Evolutionary conservation across 805 yeast species (phyloP), one percentile per base, ranked within the genome.

Genomic region (Cyberlindnera euphorbiiphila): DNA sequence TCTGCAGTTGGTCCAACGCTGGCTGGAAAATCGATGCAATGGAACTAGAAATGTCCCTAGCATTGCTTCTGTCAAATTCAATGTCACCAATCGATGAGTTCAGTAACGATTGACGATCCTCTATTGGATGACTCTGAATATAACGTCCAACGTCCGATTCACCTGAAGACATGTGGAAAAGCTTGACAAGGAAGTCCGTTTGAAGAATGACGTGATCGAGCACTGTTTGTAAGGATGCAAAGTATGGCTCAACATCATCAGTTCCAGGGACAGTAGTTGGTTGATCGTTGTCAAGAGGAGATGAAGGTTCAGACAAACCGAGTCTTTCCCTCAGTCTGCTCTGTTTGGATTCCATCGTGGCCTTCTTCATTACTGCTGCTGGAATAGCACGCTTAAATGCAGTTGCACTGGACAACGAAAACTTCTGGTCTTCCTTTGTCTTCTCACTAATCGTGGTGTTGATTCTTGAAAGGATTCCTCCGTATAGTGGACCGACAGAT

Each of bases 11-110:
- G 15, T 61, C 60, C 22, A 59, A 50, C 10, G 59, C 45, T 5
- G 62, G 56, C 26, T 61, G 64, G 50, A 80, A 78, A 1, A 78
- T 60, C 7, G 59, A 54, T 10, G 66, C 65, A 57, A 81, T 66
- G 22, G 68, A 60, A 15, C 65, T 59, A 11, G 67, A 59, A 29
- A 76, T 54, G 9, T 68, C 75, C 34, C 64, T 67, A 4, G 82
- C 72, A 40, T 68, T 68, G 11, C 60, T 58, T 44, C 74, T 60
- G 42, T 72, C 74, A 12, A 72, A 61, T 36, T 68, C 72, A 47
- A 69, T 59, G 10, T 53, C 69, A 47, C 53, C 62, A 43, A 56
- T 59, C 8, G 42, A 35, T 4, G 55, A 53, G 14, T 61, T 61
- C 35, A 71, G 49, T 6, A 59, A 35, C 3, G 39, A 39, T 11